Base-by-base conservation (phyloP, 1,139 yeast genomes). In the Pichia sp. region DNA sequence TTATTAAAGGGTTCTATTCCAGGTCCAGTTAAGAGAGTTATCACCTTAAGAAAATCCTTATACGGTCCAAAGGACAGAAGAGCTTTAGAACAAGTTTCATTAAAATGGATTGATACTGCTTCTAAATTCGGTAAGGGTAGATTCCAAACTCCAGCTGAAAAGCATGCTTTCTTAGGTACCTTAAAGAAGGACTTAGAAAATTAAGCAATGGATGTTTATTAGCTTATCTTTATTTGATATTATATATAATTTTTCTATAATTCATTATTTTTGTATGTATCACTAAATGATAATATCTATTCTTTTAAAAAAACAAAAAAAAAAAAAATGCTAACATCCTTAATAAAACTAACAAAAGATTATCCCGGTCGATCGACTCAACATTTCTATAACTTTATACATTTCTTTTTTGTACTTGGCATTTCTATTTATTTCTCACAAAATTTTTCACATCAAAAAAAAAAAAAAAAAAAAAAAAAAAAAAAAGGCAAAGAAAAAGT, bases 81-180 rank as follows among this genome's bases (percentile, higher is more conserved):
- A 77, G 97, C 97, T 69, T 74, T 86, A 67, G 99, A 92, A 82
- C 76, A 88, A 77, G 96, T 90, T 65, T 81, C 79, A 83, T 86
- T 92, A 78, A 92, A 92, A 80, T 92, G 98, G 98, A 92, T 92
- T 74, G 99, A 92, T 76, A 92, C 99, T 68, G 96, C 98, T 71
- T 92, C 98, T 70, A 90, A 90, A 80, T 92, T 92, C 88, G 99
- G 99, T 86, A 94, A 92, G 89, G 99, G 99, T 82, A 92, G 98
- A 84, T 94, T 94, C 98, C 99, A 94, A 81, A 92, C 98, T 71
- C 96, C 97, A 68, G 98, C 97, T 76, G 99, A 94, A 84, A 94
- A 94, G 90, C 90, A 83, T 73, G 95, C 98, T 71, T 94, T 94
- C 92, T 71, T 90, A 82, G 99, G 99, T 82, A 90, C 98, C 70